phyloP scores from a whole-genome alignment of 805 yeast genomes.

The Metschnikowia bowlesiae region DNA sequence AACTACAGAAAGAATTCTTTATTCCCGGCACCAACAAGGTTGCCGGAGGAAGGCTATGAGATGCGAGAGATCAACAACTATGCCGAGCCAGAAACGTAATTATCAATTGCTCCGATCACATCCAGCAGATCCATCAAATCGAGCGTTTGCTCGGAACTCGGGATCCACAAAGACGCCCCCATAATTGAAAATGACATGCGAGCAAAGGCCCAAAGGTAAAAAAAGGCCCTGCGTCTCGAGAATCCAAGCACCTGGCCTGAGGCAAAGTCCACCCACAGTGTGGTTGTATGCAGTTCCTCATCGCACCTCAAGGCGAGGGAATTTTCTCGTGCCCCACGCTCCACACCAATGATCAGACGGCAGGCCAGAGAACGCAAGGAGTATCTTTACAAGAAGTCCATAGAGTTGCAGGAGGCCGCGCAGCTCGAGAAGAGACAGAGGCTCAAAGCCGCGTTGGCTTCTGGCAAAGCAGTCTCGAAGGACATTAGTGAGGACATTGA shows the following conservation, averaged over 20 bases:
- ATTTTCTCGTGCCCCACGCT: background rate
- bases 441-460: constrained; percentile 80
- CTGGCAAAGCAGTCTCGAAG: constrained; percentile 85
- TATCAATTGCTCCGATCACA: background rate
- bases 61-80: constrained; percentile 3
- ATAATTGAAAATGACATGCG: too few species aligned
- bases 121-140: too few species aligned
- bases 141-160: too few species aligned
- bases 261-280: too few species aligned
- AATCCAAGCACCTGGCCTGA: too few species aligned
- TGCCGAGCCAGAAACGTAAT: background rate
- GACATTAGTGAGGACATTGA: constrained; percentile 85
- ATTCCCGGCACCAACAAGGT: constrained; percentile 17
- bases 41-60: constrained; percentile 13
- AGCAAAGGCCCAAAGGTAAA: too few species aligned
- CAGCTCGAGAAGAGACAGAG: constrained; percentile 82
- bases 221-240: too few species aligned
- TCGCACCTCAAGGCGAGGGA: background rate
- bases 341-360: constrained; percentile 60
- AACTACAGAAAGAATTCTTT: constrained; percentile 14
- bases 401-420: constrained; percentile 84
- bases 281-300: constrained; percentile 1
- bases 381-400: constrained; percentile 81
- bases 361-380: constrained; percentile 97
- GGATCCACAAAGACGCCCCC: too few species aligned